Base-by-base conservation (phyloP, 805 yeast species). In the Spathaspora hagerdaliae region DNA sequence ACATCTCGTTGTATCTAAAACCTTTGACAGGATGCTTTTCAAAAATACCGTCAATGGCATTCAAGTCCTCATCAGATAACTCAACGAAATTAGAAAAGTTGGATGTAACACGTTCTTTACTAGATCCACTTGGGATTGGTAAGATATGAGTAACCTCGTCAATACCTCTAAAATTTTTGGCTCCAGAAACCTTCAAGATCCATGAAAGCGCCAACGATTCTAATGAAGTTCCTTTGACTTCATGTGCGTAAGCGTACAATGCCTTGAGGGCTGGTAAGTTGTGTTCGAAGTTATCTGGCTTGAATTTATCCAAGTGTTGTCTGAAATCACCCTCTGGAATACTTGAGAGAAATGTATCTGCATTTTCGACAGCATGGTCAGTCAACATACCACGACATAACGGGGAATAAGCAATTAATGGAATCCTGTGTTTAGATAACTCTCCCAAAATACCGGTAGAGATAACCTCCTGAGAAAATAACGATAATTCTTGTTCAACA, bases 371-470 rank as follows among this genome's bases (percentile, higher is more conserved):
- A 43, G 82, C 64, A 31, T 57, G 50, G 46, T 94, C 96, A 3
- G 92, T 82, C 44, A 90, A 72, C 49, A 83, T 68, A 1, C 96
- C 97, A 56, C 87, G 75, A 8, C 90, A 84, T 45, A 90, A 71
- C 29, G 97, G 97, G 29, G 96, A 85, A 64, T 90, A 90, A 26
- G 90, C 87, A 46, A 87, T 71, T 29, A 87, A 69, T 11, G 94
- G 85, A 45, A 90, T 77, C 12, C 71, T 71, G 31, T 74, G 63
- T 49, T 83, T 79, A 15, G 77, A 73, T 51, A 84, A 79, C 5
- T 77, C 74, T 3, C 73, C 78, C 50, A 83, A 76, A 15, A 85
- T 73, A 1, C 92, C 96, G 58, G 85, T 81, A 2, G 60, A 47
- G 38, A 81, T 57, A 34, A 83, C 76, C 12, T 85, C 87, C 38